These are phyloP conservation scores for Martensiomyces pterosporus DNA, from an alignment of 192 early-diverging fungal species.

Conservation along the genomic window DNA sequence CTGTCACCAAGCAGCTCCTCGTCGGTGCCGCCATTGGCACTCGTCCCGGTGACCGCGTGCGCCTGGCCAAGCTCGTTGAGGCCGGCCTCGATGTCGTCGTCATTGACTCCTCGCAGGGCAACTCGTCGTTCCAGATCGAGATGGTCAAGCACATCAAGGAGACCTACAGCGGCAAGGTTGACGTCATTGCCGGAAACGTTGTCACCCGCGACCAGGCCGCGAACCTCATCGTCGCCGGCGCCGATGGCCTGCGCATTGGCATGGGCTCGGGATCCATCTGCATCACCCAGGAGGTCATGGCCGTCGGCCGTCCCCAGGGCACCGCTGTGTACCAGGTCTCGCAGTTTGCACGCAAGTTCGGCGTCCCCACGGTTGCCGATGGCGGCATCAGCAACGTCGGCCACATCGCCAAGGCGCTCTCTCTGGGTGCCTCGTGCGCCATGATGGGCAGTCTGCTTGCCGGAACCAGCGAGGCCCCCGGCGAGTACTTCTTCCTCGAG, in stretches of 20 bases:
- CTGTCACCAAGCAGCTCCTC: conserved; percentile 84
- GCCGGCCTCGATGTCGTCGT: conserved; percentile 97
- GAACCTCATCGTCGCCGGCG: conserved; percentile 86
- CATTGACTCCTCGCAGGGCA: conserved; percentile 95
- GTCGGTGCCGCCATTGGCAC: conserved; percentile 92
- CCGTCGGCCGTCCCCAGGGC: conserved; percentile 96
- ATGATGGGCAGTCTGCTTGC: conserved; percentile 99
- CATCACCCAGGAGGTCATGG: conserved; percentile 99
- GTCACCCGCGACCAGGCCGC: conserved; percentile 95
- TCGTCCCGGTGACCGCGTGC: conserved; percentile 79
- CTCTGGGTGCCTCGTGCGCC: conserved; percentile 92
- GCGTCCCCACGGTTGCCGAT: conserved; percentile 94
- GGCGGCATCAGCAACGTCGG: conserved; percentile 97
- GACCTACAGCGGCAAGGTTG: conserved; percentile 67
- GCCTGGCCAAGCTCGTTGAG: conserved; percentile 79
- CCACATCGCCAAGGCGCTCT: conserved; percentile 93
- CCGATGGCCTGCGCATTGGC: conserved; percentile 91
- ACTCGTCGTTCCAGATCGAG: conserved; percentile 89
- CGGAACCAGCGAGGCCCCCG: conserved; percentile 92
- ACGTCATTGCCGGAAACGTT: conserved; percentile 96
- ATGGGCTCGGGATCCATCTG: conserved; percentile 98
- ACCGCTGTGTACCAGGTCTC: conserved; percentile 95
- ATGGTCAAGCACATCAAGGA: conserved; percentile 93
- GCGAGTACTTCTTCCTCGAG: conserved; percentile 98
- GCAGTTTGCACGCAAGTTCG: conserved; percentile 90